Percentiles rank a stretch among this genome's conserved stretches.
These are phyloP conservation scores for Verticillium tricorpus DNA, from an alignment of 2,329 filamentous ascomycete genomes.

Conservation along the genomic window DNA sequence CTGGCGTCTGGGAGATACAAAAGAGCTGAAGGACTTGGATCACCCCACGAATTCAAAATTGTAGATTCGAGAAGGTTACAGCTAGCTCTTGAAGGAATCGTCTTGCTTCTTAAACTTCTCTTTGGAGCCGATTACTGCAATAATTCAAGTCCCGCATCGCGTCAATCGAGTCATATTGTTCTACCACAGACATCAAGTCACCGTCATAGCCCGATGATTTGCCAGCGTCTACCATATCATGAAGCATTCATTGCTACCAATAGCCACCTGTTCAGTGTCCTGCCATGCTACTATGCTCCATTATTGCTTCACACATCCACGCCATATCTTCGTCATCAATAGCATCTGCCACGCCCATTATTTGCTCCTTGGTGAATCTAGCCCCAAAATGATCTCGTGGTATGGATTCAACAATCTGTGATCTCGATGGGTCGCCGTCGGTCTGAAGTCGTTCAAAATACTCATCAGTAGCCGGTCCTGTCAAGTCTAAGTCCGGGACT, in stretches of 20 bases:
- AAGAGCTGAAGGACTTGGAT: conserved; percentile 16
- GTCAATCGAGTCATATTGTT: too few relatives aligned
- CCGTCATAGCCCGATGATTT: too few relatives aligned
- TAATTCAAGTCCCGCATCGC: too few relatives aligned
- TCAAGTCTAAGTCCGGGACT: background rate
- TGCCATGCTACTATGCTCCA: conserved; percentile 38
- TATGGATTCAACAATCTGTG: background rate
- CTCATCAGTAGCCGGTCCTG: conserved; percentile 13
- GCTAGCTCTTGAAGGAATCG: background rate
- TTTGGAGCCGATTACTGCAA: background rate
- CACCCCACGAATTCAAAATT: background rate
- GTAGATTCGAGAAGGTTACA: background rate
- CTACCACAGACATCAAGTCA: too few relatives aligned
- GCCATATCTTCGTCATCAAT: conserved; percentile 39
- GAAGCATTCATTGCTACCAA: background rate
- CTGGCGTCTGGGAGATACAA: conserved; percentile 29
- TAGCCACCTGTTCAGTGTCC: background rate
- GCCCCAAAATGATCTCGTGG: conserved; percentile 16
- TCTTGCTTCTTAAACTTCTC: background rate
- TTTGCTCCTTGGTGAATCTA: conserved; percentile 38
- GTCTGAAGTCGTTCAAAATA: background rate
- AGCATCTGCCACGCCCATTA: conserved; percentile 42
- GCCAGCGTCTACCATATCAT: background rate
- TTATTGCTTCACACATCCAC: conserved; percentile 40
- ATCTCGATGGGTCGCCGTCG: background rate